Conservation (phyloP, 352 stramenopile genomes). For the Globisporangium spinosum region DNA sequence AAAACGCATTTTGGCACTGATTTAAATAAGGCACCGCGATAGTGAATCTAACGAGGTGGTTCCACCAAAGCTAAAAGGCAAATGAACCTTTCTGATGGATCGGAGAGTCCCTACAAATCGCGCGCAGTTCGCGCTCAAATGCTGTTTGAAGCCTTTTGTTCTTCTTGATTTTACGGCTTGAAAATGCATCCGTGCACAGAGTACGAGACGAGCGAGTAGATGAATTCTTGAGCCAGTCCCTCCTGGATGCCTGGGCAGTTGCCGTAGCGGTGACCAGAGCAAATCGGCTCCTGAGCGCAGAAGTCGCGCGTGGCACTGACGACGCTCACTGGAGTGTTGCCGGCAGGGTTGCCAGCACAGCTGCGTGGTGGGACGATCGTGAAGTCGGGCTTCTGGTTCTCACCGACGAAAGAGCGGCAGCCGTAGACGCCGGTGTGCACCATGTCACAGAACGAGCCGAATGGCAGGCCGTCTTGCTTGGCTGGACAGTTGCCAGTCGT, state of each 20-base stretch:
- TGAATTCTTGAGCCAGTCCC: neutral
- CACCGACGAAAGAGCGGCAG: neutral
- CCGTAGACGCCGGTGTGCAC: slow-evolving; percentile 6
- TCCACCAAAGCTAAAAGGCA: too few relatives aligned
- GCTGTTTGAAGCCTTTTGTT: too few relatives aligned
- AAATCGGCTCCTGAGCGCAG: slow-evolving; percentile 2
- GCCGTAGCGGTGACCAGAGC: neutral
- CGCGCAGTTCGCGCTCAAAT: too few relatives aligned
- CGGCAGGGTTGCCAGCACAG: neutral
- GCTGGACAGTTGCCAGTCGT: slow-evolving; percentile 7
- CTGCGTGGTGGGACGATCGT: neutral
- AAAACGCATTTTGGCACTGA: too few relatives aligned
- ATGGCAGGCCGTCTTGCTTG: slow-evolving; percentile 1
- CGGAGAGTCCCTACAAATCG: too few relatives aligned
- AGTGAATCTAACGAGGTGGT: too few relatives aligned
- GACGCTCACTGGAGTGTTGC: slow-evolving; percentile 10
- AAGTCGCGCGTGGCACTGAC: slow-evolving; percentile 5
- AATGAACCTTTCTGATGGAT: too few relatives aligned
- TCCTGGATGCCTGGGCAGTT: slow-evolving; percentile 13
- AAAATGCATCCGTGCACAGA: slow-evolving; percentile 4
- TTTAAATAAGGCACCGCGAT: too few relatives aligned
- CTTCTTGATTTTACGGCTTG: neutral
- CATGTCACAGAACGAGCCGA: slow-evolving; percentile 6
- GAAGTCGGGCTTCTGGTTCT: neutral
- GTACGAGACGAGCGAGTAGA: neutral